These are phyloP conservation scores for Termitomyces sp. DNA, from an alignment of 768 basidiomycete species.

Conservation along the genomic window DNA sequence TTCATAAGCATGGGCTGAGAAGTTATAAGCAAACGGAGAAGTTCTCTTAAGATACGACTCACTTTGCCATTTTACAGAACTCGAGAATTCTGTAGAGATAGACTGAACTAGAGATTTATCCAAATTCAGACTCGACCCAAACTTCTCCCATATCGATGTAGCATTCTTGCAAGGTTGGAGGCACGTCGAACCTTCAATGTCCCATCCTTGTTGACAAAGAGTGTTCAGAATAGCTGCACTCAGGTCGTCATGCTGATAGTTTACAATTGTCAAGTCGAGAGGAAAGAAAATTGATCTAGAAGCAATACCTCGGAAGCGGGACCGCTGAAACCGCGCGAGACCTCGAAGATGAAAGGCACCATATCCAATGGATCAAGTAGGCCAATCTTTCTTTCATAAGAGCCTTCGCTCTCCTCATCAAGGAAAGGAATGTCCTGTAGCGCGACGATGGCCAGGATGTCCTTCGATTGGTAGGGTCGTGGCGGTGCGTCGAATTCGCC, in stretches of 20 bases:
- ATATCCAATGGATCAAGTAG: constrained; percentile 54
- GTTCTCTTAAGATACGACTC: constrained; percentile 5
- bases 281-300: not conserved
- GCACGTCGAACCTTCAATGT: constrained; percentile 14
- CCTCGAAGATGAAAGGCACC: constrained; percentile 36
- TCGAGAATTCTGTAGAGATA: constrained; percentile 41
- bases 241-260: constrained; percentile 24
- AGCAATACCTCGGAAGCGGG: constrained; percentile 9
- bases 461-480: constrained; percentile 20
- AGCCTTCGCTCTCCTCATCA: constrained; percentile 26
- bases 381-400: constrained; percentile 33
- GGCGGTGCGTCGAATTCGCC: constrained; percentile 18
- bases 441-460: constrained; percentile 44
- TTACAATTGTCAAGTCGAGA: not conserved
- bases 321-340: constrained; percentile 3
- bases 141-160: constrained; percentile 38
- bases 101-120: constrained; percentile 27
- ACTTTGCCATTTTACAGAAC: constrained; percentile 54
- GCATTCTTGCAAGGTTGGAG: constrained; percentile 28
- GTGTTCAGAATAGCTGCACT: constrained; percentile 18
- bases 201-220: constrained; percentile 23
- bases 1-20: constrained; percentile 40
- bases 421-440: constrained; percentile 43
- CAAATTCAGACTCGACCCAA: constrained; percentile 29
- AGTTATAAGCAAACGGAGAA: not conserved